Evolutionary conservation across 352 stramenopile species (phyloP).

Genomic region (Pythium sukuiense): DNA sequence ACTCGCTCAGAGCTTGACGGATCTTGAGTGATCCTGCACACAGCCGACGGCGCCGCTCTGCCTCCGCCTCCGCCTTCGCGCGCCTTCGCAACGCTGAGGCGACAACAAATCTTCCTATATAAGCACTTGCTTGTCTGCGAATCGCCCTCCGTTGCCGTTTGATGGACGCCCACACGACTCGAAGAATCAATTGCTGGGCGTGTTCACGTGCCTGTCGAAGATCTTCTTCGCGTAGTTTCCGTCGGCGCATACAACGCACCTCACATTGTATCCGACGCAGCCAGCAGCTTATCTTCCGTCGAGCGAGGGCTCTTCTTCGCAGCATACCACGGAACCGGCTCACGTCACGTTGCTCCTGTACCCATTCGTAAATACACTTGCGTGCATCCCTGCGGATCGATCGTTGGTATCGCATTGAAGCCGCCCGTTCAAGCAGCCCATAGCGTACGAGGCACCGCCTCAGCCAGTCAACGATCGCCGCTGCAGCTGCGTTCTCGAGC

Average conservation of each 20-base stretch:
- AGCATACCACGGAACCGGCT: not conserved
- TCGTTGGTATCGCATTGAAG: not conserved
- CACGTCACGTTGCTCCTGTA: not conserved
- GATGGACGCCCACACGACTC: not conserved
- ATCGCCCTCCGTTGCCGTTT: not conserved
- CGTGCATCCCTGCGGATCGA: not conserved
- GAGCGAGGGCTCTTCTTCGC: not conserved
- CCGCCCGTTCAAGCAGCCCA: not conserved
- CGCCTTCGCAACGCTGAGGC: not conserved
- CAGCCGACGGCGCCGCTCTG: not conserved
- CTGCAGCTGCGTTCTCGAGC: slow-evolving; percentile 14
- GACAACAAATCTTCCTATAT: not conserved
- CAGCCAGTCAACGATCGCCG: slow-evolving; percentile 16
- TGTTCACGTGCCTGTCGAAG: not conserved
- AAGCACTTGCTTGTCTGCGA: not conserved
- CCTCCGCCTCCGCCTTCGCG: not conserved
- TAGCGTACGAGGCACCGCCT: not conserved
- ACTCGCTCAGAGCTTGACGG: not conserved
- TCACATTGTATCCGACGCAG: slow-evolving; percentile 4
- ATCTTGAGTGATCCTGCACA: not conserved
- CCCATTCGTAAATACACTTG: not conserved
- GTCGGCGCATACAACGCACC: not conserved
- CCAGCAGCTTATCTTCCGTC: slow-evolving; percentile 11
- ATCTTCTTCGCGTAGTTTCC: not conserved
- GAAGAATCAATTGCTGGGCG: not conserved